These are phyloP conservation scores for Nepenthes alata DNA, from an alignment of 179 eudicot genomes.

Conservation along the genomic window DNA sequence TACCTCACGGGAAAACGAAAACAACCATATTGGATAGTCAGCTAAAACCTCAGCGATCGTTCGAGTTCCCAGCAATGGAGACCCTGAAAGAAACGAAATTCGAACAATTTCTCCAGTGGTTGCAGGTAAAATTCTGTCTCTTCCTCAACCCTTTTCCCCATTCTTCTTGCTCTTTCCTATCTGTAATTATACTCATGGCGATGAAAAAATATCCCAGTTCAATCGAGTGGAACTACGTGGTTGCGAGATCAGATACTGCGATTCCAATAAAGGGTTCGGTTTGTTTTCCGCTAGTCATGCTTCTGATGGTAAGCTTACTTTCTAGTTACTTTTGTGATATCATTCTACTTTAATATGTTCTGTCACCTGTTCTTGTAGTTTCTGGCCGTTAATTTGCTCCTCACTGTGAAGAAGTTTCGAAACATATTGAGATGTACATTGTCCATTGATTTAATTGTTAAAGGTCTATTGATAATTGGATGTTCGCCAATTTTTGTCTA, in stretches of 20 bases:
- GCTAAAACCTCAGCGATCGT: not conserved
- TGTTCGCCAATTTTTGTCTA: not conserved
- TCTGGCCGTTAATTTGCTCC: not conserved
- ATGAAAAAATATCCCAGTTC: constrained; percentile 18
- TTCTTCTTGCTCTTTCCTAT: not conserved
- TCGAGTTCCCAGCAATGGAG: constrained; percentile 28
- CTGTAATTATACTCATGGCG: not conserved
- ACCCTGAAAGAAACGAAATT: constrained; percentile 41
- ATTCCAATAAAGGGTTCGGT: constrained; percentile 69
- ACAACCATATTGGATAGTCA: no score
- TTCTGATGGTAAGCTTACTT: constrained; percentile 45
- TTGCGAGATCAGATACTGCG: constrained; percentile 61
- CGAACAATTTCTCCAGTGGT: constrained; percentile 57
- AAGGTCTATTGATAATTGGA: not conserved
- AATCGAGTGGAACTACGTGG: constrained; percentile 71
- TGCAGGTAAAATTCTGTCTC: constrained; percentile 28
- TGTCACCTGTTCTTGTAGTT: no score
- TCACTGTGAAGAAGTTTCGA: not conserved
- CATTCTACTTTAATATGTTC: not conserved
- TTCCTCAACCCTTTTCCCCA: not conserved
- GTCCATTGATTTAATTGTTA: not conserved
- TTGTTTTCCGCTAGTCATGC: constrained; percentile 34
- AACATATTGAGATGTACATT: not conserved
- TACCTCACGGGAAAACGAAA: no score
- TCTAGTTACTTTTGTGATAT: not conserved